phyloP scores from a whole-genome alignment of 179 eudicot species.

The Sideroxylon spinosum region DNA sequence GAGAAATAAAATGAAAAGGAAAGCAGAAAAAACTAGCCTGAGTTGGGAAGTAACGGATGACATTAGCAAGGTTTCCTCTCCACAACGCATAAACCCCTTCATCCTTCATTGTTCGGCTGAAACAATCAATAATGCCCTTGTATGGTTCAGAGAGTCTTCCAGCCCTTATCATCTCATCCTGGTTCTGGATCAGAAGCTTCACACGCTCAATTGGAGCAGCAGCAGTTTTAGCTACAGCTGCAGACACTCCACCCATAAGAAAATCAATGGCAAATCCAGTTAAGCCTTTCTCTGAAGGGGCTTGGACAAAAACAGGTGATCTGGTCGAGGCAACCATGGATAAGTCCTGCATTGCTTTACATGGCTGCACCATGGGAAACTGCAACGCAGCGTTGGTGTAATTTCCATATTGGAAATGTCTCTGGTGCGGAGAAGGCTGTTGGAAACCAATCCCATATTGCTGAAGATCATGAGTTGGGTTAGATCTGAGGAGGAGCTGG shows the following conservation, averaged over 20 bases:
- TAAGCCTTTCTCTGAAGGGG: constrained; percentile 40
- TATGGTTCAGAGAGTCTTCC: constrained; percentile 56
- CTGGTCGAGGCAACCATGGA: constrained; percentile 16
- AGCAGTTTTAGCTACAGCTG: constrained; percentile 54
- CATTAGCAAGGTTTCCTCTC: constrained; percentile 61
- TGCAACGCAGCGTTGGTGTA: constrained; percentile 18
- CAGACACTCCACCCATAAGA: constrained; percentile 60
- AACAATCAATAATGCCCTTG: constrained; percentile 53
- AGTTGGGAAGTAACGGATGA: constrained; percentile 59
- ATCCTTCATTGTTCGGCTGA: constrained; percentile 46
- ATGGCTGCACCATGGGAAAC: constrained; percentile 17
- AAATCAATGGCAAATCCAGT: constrained; percentile 45
- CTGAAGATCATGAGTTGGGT: background rate
- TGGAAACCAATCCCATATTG: constrained; percentile 7
- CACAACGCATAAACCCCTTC: constrained; percentile 46
- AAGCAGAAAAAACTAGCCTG: constrained; percentile 35
- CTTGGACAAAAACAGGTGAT: constrained; percentile 44
- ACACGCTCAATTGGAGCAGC: constrained; percentile 61
- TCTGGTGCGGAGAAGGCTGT: constrained; percentile 6
- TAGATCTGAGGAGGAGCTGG: constrained; percentile 11
- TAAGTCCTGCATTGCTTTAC: constrained; percentile 8
- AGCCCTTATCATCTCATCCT: constrained; percentile 55
- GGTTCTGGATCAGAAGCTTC: constrained; percentile 54
- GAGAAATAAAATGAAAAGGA: background rate
- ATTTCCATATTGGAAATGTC: constrained; percentile 16